Base-by-base conservation (phyloP, 148 eudicot species). In the Vaccinium darrowii region DNA sequence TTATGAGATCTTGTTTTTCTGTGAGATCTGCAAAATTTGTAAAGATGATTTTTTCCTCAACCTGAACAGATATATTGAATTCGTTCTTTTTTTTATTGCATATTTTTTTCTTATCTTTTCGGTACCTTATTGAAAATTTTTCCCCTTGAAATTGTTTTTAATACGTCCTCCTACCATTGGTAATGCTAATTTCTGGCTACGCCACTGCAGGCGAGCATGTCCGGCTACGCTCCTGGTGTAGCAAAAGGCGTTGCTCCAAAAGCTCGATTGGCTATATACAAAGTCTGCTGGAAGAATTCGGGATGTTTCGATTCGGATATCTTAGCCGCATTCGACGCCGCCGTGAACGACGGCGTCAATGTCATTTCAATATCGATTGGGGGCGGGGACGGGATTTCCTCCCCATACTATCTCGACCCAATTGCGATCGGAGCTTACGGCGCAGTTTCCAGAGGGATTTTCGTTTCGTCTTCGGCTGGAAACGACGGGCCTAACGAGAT, bases 201-300 rank as follows among this genome's bases (percentile, higher is more conserved):
- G 72, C 25, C 33, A 10, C 72, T 65, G 23, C 88, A 85, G 27
- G 98, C 98, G 5, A 95, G 88, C 36, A 94, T 97, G 96, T 65
- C 80, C 21, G 98, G 99, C 0, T 97, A 97, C 62, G 99, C 99
- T 3, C 16, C 93, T 8, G 99, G 99, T 2, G 84, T 97, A 33
- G 99, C 99, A 0, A 97, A 97, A 86, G 99, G 99, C 0, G 99
- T 97, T 0, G 99, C 99, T 8, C 99, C 99, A 0, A 97, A 97
- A 81, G 95, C 99, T 3, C 80, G 99, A 19, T 71, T 97, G 52
- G 96, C 99, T 0, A 91, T 92, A 18, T 97, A 97, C 83, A 97
- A 97, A 75, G 99, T 95, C 0, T 97, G 99, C 84, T 97, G 99
- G 99, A 92, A 93, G 84, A 84, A 89, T 25, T 85, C 99, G 0